These are phyloP conservation scores for Xylaria grammica DNA, from an alignment of 495 filamentous ascomycete genomes.

Conservation along the genomic window DNA sequence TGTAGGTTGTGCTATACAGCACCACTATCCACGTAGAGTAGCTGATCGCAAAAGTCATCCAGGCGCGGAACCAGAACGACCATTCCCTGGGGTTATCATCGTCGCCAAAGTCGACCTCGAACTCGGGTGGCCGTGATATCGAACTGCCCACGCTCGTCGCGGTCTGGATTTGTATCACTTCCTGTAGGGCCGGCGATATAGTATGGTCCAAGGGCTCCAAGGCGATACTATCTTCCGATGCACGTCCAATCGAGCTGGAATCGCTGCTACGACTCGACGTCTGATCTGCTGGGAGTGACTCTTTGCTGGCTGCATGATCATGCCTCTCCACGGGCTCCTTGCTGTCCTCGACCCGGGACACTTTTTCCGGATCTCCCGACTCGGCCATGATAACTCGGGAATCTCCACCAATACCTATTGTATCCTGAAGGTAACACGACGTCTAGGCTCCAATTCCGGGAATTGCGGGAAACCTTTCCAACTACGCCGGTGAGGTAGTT, in stretches of 20 bases:
- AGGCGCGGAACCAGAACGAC: slow-evolving; percentile 68
- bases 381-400: slow-evolving; percentile 7
- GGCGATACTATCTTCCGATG: slow-evolving; percentile 40
- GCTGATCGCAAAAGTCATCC: slow-evolving; percentile 67
- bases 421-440: neutral
- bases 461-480: neutral
- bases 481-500: neutral
- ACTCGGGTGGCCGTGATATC: slow-evolving; percentile 66
- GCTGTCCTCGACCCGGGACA: neutral
- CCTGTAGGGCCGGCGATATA: slow-evolving; percentile 39
- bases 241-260: slow-evolving; percentile 28
- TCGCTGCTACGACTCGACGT: slow-evolving; percentile 29
- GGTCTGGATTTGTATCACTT: slow-evolving; percentile 38
- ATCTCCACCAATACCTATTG: neutral
- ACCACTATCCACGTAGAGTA: slow-evolving; percentile 78
- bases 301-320: slow-evolving; percentile 12
- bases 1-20: slow-evolving; percentile 86
- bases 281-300: slow-evolving; percentile 27
- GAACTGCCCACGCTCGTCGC: slow-evolving; percentile 62
- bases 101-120: slow-evolving; percentile 78
- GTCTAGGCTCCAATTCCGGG: neutral
- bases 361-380: slow-evolving; percentile 10
- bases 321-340: neutral
- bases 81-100: slow-evolving; percentile 77
- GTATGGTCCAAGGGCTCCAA: slow-evolving; percentile 44